Evolutionary conservation across 2,329 filamentous ascomycete genomes (phyloP).

Genomic region (Phymatotrichopsis omnivora): DNA sequence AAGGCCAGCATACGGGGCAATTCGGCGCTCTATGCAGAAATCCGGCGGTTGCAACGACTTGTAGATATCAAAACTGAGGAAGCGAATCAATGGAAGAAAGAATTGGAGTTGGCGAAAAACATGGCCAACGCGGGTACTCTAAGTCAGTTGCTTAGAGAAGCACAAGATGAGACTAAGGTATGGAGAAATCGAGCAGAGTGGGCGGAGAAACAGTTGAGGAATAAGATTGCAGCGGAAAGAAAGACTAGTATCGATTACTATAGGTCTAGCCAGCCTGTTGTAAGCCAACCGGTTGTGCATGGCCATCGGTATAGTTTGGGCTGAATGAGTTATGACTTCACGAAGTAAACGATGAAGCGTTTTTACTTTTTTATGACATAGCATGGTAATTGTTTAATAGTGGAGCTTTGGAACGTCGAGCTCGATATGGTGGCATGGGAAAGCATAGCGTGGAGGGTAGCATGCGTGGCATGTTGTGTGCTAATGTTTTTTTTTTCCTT

Average conservation of each 20-base stretch:
- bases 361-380: too few relatives aligned
- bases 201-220: slow-evolving; percentile 44
- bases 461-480: too few relatives aligned
- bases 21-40: slow-evolving; percentile 41
- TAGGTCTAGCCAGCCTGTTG: too few relatives aligned
- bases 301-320: too few relatives aligned
- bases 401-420: too few relatives aligned
- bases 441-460: too few relatives aligned
- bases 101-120: slow-evolving; percentile 40
- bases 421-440: too few relatives aligned
- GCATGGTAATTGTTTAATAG: too few relatives aligned
- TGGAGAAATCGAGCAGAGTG: slow-evolving; percentile 49
- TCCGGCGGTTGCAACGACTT: slow-evolving; percentile 42
- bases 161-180: slow-evolving; percentile 38
- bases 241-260: slow-evolving; percentile 12
- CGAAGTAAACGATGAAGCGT: too few relatives aligned
- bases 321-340: too few relatives aligned
- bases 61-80: slow-evolving; percentile 43
- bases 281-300: too few relatives aligned
- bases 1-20: slow-evolving; percentile 28
- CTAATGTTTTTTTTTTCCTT: too few relatives aligned
- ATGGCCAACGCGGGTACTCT: slow-evolving; percentile 40
- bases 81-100: slow-evolving; percentile 38
- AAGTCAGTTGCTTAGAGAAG: slow-evolving; percentile 41
- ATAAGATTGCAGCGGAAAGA: slow-evolving; percentile 15